Percentiles rank a stretch among this genome's conserved stretches.
phyloP scores from a whole-genome alignment of 805 yeast species.

The Kodamaea leandrae region DNA sequence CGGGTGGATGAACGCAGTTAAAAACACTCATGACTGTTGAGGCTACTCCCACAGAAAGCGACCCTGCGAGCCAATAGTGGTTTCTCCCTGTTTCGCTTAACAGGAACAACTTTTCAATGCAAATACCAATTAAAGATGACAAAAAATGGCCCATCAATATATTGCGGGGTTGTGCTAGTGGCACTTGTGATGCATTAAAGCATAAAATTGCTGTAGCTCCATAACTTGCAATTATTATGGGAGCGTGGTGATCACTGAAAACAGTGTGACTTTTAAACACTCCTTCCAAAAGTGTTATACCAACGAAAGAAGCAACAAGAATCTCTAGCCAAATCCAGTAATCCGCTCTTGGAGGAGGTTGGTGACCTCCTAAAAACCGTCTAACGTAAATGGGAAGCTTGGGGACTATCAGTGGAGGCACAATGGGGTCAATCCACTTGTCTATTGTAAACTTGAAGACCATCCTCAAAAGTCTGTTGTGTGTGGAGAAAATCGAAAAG shows the following conservation, averaged over 20 bases:
- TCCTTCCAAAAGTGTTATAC: slow-evolving; percentile 45
- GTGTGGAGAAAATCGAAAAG: background rate
- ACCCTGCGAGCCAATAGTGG: slow-evolving; percentile 57
- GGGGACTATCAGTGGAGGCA: slow-evolving; percentile 21
- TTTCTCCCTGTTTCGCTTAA: slow-evolving; percentile 41
- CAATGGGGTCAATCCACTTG: slow-evolving; percentile 23
- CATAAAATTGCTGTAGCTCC: slow-evolving; percentile 64
- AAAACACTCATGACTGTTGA: slow-evolving; percentile 52
- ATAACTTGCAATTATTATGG: slow-evolving; percentile 51
- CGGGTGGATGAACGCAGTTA: slow-evolving; percentile 67
- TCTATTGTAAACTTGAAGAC: slow-evolving; percentile 42
- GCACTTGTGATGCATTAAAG: slow-evolving; percentile 54
- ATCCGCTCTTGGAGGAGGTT: slow-evolving; percentile 31
- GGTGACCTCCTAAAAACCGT: slow-evolving; percentile 41
- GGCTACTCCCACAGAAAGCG: slow-evolving; percentile 52
- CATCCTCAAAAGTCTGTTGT: slow-evolving; percentile 15
- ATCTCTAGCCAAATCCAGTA: slow-evolving; percentile 47
- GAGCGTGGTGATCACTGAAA: slow-evolving; percentile 41
- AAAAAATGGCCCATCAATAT: slow-evolving; percentile 55
- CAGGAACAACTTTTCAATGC: slow-evolving; percentile 53
- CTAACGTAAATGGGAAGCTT: slow-evolving; percentile 34
- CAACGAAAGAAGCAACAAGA: slow-evolving; percentile 45
- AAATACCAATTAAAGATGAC: slow-evolving; percentile 51
- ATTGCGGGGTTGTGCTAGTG: slow-evolving; percentile 65
- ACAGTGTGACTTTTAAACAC: slow-evolving; percentile 41